Conservation (phyloP, 176 grass and related monocot species). For the Oryza meyeriana region DNA sequence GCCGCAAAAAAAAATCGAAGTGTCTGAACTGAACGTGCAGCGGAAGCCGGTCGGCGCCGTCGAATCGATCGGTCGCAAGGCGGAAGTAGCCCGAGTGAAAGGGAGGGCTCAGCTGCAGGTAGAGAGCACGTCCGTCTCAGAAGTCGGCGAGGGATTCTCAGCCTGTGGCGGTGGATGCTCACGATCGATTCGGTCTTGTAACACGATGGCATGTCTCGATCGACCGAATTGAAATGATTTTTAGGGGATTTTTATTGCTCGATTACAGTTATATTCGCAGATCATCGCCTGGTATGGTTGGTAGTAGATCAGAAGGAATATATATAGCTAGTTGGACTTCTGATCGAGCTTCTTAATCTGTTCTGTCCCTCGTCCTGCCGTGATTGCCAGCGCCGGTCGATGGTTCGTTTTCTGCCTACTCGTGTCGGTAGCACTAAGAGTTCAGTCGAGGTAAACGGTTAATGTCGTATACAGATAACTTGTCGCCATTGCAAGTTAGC, state of each 20-base stretch:
- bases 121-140: constrained; percentile 29
- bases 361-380: background rate
- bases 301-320: background rate
- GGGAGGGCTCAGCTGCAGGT: background rate
- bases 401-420: background rate
- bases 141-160: background rate
- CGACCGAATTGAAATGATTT: background rate
- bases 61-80: background rate
- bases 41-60: background rate
- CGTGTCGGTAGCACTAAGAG: background rate
- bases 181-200: background rate
- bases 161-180: background rate
- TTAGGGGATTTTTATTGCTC: background rate
- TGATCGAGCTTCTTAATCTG: background rate
- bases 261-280: background rate
- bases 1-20: background rate
- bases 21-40: background rate
- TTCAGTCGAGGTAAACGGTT: background rate
- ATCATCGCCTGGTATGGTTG: background rate
- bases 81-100: background rate
- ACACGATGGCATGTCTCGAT: constrained; percentile 13
- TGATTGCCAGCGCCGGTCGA: background rate
- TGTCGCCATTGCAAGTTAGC: background rate
- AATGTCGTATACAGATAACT: background rate
- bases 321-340: background rate